These are phyloP conservation scores for Rusavskia elegans DNA, from an alignment of 495 filamentous ascomycete genomes.

Conservation along the genomic window DNA sequence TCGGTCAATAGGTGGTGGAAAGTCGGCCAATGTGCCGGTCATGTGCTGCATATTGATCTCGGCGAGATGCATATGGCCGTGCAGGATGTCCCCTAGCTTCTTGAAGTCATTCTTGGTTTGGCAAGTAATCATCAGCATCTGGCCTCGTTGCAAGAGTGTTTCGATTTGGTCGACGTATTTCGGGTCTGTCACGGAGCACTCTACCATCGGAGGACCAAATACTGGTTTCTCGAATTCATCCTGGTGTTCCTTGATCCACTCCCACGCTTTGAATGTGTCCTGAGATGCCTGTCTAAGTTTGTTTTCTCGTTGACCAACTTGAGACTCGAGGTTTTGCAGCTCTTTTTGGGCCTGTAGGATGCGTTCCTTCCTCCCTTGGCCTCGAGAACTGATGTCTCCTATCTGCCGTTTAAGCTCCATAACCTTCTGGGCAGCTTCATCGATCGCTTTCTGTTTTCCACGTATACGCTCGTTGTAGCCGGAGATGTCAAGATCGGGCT, in stretches of 20 bases:
- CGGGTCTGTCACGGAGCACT: constrained; percentile 64
- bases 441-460: constrained; percentile 20
- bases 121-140: constrained; percentile 59
- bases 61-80: constrained; percentile 18
- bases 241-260: constrained; percentile 62
- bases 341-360: constrained; percentile 28
- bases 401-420: constrained; percentile 20
- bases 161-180: constrained; percentile 63
- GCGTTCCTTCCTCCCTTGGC: constrained; percentile 6
- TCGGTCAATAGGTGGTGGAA: constrained; percentile 33
- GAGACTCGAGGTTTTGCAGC: constrained; percentile 50
- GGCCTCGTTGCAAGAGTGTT: constrained; percentile 40
- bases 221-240: constrained; percentile 62
- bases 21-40: constrained; percentile 18
- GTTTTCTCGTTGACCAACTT: constrained; percentile 55
- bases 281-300: constrained; percentile 38
- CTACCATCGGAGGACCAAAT: constrained; percentile 71
- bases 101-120: constrained; percentile 60
- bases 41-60: constrained; percentile 45
- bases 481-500: constrained; percentile 35
- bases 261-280: constrained; percentile 56
- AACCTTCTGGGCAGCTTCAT: constrained; percentile 18
- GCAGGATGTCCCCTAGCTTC: constrained; percentile 42
- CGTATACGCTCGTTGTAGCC: constrained; percentile 35
- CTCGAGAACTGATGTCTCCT: constrained; percentile 11